Conservation (phyloP, 1,284 basidiomycete genomes). For the Moesziomyces sp. region DNA sequence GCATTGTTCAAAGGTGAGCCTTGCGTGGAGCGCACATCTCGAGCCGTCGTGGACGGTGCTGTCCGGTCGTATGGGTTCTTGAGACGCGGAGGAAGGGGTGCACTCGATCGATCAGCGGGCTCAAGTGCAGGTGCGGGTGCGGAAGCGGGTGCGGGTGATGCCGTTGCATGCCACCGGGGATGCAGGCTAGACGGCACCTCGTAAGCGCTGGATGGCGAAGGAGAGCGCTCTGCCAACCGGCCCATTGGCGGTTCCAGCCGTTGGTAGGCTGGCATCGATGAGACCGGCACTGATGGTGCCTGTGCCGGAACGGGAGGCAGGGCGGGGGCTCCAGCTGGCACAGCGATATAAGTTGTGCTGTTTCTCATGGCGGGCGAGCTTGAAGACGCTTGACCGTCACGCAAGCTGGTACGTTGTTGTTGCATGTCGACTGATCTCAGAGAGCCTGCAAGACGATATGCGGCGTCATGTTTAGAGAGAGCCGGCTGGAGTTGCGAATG, state of each 20-base stretch:
- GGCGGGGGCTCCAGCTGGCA: conserved; percentile 19
- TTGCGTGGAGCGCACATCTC: background rate
- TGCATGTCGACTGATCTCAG: conserved; percentile 7
- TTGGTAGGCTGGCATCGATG: conserved; percentile 1
- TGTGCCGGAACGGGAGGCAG: conserved; percentile 12
- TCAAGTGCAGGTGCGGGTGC: background rate
- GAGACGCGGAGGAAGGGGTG: conserved; percentile 6
- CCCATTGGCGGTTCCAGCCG: background rate
- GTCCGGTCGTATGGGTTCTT: conserved; percentile 32
- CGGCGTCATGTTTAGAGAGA: background rate
- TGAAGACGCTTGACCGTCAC: conserved; percentile 1
- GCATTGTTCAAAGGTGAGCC: background rate
- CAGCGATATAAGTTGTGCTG: conserved; percentile 5
- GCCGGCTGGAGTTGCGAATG: background rate
- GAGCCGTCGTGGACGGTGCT: background rate
- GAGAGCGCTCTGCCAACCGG: background rate
- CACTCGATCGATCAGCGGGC: background rate
- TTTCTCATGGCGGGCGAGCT: conserved; percentile 3
- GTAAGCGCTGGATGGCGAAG: background rate
- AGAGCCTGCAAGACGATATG: background rate
- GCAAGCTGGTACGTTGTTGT: conserved; percentile 11
- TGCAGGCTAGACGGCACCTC: background rate
- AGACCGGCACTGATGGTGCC: background rate
- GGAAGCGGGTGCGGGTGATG: background rate
- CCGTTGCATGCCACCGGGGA: background rate